These are phyloP conservation scores for Uromyces viciae-fabae DNA, from an alignment of 1,284 basidiomycete genomes.

Conservation along the genomic window DNA sequence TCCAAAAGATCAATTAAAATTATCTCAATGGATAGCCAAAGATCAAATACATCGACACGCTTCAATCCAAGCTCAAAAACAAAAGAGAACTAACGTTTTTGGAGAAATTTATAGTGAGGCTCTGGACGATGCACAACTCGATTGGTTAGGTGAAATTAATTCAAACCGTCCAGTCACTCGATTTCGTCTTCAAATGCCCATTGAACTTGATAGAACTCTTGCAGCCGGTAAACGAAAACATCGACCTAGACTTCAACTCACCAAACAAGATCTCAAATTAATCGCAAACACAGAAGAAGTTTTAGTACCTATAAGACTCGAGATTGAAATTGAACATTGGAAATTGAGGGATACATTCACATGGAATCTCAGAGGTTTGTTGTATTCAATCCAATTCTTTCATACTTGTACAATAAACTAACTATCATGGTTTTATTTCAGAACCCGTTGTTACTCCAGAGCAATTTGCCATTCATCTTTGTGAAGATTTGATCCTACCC, in stretches of 20 bases:
- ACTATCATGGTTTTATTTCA: slow-evolving; percentile 51
- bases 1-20: background rate
- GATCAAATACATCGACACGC: slow-evolving; percentile 7
- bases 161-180: slow-evolving; percentile 33
- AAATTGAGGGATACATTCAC: slow-evolving; percentile 93
- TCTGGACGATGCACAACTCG: slow-evolving; percentile 4
- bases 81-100: slow-evolving; percentile 19
- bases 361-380: slow-evolving; percentile 86
- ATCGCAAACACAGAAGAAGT: slow-evolving; percentile 67
- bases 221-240: slow-evolving; percentile 51
- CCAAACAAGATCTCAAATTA: slow-evolving; percentile 58
- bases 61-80: background rate
- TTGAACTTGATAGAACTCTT: slow-evolving; percentile 61
- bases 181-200: slow-evolving; percentile 51
- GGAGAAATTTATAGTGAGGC: background rate
- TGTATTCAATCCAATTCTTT: background rate
- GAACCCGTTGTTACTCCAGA: slow-evolving; percentile 85
- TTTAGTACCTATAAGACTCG: slow-evolving; percentile 87
- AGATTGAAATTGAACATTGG: slow-evolving; percentile 84
- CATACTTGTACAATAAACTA: background rate
- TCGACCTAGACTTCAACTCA: slow-evolving; percentile 49
- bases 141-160: slow-evolving; percentile 47
- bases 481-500: slow-evolving; percentile 83
- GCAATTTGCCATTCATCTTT: slow-evolving; percentile 78
- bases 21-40: slow-evolving; percentile 18